Evolutionary conservation across 371 early-diverging fungal species (phyloP).

Genomic region (Batkoa obscura): DNA sequence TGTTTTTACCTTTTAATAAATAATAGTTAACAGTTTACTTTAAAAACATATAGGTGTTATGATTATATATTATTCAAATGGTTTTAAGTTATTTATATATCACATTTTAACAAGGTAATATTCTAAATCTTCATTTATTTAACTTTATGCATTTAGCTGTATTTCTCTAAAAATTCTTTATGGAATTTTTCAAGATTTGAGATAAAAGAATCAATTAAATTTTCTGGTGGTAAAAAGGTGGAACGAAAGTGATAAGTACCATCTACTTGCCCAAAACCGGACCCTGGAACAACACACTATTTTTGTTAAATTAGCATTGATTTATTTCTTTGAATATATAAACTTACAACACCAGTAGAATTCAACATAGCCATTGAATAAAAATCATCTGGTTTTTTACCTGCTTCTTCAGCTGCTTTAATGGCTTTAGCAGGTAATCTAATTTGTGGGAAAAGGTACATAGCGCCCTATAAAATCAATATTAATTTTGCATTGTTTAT

Average conservation of each 20-base stretch:
- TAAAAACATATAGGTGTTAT: too few species aligned
- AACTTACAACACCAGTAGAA: slow-evolving; percentile 71
- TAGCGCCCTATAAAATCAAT: slow-evolving; percentile 46
- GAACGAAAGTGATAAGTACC: slow-evolving; percentile 90
- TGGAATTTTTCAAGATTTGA: slow-evolving; percentile 56
- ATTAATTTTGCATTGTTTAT: neutral
- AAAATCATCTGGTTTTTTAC: slow-evolving; percentile 59
- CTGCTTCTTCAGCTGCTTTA: slow-evolving; percentile 40
- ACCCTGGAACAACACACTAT: slow-evolving; percentile 60
- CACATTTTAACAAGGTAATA: too few species aligned
- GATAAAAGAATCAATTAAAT: slow-evolving; percentile 77
- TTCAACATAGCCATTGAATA: slow-evolving; percentile 81
- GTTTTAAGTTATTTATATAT: too few species aligned
- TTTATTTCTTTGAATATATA: slow-evolving; percentile 11
- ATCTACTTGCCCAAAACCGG: slow-evolving; percentile 79
- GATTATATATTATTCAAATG: too few species aligned
- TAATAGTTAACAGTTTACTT: too few species aligned
- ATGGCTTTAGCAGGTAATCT: slow-evolving; percentile 51
- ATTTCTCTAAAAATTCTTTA: slow-evolving; percentile 53
- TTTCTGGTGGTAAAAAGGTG: slow-evolving; percentile 88
- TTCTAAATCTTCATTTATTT: too few species aligned
- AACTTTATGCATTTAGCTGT: slow-evolving; percentile 5
- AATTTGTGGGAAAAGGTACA: slow-evolving; percentile 89
- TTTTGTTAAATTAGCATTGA: neutral
- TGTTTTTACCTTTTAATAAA: too few species aligned